Base-by-base conservation (phyloP, 2,329 filamentous ascomycete species). In the Ceratocystis papillata region DNA sequence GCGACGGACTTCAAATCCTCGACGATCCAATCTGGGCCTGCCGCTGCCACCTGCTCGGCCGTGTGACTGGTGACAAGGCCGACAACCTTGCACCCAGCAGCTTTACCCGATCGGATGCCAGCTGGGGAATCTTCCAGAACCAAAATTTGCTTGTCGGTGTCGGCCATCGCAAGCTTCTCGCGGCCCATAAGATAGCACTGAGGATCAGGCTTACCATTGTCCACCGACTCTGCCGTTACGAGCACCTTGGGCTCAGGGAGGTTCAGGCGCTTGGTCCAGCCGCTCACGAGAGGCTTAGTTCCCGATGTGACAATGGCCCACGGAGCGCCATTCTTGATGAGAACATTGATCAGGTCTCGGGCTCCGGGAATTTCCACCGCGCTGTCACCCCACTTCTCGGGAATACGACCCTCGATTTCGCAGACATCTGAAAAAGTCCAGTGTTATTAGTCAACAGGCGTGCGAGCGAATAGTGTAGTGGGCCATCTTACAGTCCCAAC, bases 81-180 rank as follows among this genome's bases (percentile, higher is more conserved):
- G 59, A 96, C 77, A 12, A 96, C 92, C 73, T 83, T 86, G 78
- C 88, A 96, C 1, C 90, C 91, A 8, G 92, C 92, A 0, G 84
- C 89, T 76, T 92, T 95, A 62, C 91, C 92, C 33, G 91, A 85
- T 69, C 78, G 80, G 72, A 96, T 89, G 4, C 92, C 92, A 6
- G 90, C 89, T 4, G 92, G 91, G 66, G 89, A 89, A 77, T 96
- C 92, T 77, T 96, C 92, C 46, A 96, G 77, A 62, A 96, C 92
- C 65, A 96, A 79, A 55, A 93, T 76, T 41, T 77, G 76, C 65
- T 76, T 80, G 33, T 77, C 75, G 15, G 73, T 73, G 44, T 77
- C 78, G 22, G 79, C 73, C 22, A 85, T 74, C 0, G 79, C 80
- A 17, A 92, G 79, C 69, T 81, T 81, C 70, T 82, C 78, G 60